These are phyloP conservation scores for Trichoderma atrobrunneum DNA, from an alignment of 2,329 filamentous ascomycete species.

Conservation along the genomic window DNA sequence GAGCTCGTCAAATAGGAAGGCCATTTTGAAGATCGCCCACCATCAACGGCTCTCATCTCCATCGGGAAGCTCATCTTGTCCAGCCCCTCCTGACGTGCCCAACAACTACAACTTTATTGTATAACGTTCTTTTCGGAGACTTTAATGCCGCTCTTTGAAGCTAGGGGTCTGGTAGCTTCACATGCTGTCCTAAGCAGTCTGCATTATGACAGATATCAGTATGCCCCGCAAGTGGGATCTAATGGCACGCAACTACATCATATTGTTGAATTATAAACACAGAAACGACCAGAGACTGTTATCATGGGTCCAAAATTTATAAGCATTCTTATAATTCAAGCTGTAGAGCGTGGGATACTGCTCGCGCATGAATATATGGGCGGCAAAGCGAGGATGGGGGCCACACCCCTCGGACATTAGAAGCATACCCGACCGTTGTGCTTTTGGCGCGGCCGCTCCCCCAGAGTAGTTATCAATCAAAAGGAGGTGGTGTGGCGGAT, in stretches of 20 bases:
- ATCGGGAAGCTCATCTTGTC: constrained; percentile 17
- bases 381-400: not conserved
- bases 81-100: not conserved
- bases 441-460: not conserved
- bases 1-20: constrained; percentile 4
- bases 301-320: not conserved
- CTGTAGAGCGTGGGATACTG: not conserved
- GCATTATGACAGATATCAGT: not conserved
- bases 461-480: not conserved
- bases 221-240: not conserved
- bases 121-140: not conserved
- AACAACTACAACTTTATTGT: not conserved
- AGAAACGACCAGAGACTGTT: not conserved
- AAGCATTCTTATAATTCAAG: not conserved
- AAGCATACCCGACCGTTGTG: not conserved
- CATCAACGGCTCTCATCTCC: not conserved
- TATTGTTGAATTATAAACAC: not conserved
- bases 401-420: not conserved
- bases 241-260: not conserved
- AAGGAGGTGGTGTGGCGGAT: not conserved
- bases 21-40: not conserved
- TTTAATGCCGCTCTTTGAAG: not conserved
- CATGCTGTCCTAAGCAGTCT: not conserved
- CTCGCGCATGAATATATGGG: not conserved
- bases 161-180: not conserved